These are phyloP conservation scores for Westerdykella sp. DNA, from an alignment of 2,329 filamentous ascomycete species.

Conservation along the genomic window DNA sequence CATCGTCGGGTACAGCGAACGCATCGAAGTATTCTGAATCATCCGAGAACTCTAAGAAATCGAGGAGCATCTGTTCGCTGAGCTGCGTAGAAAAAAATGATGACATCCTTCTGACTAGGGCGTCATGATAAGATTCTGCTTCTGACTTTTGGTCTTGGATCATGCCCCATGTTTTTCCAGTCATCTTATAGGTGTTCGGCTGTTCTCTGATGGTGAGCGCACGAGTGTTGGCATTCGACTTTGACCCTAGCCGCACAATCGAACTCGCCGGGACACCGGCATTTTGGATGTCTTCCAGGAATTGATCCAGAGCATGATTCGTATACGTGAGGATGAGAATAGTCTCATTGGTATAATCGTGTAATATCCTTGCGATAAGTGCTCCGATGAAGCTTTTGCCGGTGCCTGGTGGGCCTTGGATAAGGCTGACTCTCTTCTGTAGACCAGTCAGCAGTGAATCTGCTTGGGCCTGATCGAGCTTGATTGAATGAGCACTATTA, in stretches of 20 bases:
- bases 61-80: conserved; percentile 30
- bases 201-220: conserved; percentile 45
- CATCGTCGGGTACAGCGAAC: conserved; percentile 45
- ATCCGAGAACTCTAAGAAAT: conserved; percentile 49
- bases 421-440: conserved; percentile 50
- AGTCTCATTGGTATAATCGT: conserved; percentile 44
- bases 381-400: conserved; percentile 72
- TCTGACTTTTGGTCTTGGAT: conserved; percentile 41
- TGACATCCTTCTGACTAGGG: conserved; percentile 9
- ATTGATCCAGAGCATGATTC: conserved; percentile 46
- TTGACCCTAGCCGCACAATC: conserved; percentile 61
- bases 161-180: conserved; percentile 32
- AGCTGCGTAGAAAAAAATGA: conserved; percentile 1
- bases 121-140: conserved; percentile 27
- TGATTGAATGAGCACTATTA: conserved; percentile 19
- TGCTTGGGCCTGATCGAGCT: conserved; percentile 51
- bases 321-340: conserved; percentile 64
- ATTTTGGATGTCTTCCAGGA: conserved; percentile 57
- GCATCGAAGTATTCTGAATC: conserved; percentile 51
- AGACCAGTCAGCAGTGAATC: conserved; percentile 53
- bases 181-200: conserved; percentile 26
- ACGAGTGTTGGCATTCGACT: conserved; percentile 47
- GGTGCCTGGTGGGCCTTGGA: conserved; percentile 72
- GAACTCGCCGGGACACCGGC: conserved; percentile 46
- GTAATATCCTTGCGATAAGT: conserved; percentile 52